Base-by-base conservation (phyloP, 2,329 filamentous ascomycete species). In the Pyrenophora teres region DNA sequence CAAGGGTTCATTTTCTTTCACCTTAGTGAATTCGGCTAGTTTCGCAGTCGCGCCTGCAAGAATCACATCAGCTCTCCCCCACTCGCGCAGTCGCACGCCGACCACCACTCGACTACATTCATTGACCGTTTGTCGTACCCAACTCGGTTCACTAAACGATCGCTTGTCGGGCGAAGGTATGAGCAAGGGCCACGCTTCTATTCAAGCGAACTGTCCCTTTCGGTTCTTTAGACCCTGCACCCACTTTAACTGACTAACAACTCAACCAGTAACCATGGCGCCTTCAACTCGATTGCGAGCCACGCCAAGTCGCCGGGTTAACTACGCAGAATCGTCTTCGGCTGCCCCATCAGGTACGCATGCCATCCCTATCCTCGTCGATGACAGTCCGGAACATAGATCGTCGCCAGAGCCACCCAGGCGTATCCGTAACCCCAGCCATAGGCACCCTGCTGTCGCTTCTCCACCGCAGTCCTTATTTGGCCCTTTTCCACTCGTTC, bases 241-340 rank as follows among this genome's bases (percentile, higher is more conserved):
- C 21, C 33, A 49, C 16, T 21, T 41, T 40, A 10, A 36, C 47
- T 12, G n/a, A 19, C 25, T 30, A 38, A n/a, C 9, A 16, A 21
- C 19, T 9, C 15, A 18, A 50, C 30, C 41, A 39, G 9, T n/a
- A 4, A 49, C 8, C 30, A 64, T 62, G 57, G 50, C 57, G 18
- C 52, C 55, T 18, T 48, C 41, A 31, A 59, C 54, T 9, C 55
- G 53, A 6, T 44, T 60, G 3, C 19, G 30, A 31, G 18, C 31
- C 12, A 51, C 15, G 12, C 47, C 55, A 23, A 46, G 46, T 12
- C 45, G 36, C 15, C 49, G 51, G 13, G 46, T 53, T 12, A 33
- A 46, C 38, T 54, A 60, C 46, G 25, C 33, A 4, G 39, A 38
- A 10, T 36, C 12, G 3, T 18, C 37, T 18, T 36, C 12, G 2